phyloP scores from a whole-genome alignment of 2,329 filamentous ascomycete species.

The Fusarium sp. region DNA sequence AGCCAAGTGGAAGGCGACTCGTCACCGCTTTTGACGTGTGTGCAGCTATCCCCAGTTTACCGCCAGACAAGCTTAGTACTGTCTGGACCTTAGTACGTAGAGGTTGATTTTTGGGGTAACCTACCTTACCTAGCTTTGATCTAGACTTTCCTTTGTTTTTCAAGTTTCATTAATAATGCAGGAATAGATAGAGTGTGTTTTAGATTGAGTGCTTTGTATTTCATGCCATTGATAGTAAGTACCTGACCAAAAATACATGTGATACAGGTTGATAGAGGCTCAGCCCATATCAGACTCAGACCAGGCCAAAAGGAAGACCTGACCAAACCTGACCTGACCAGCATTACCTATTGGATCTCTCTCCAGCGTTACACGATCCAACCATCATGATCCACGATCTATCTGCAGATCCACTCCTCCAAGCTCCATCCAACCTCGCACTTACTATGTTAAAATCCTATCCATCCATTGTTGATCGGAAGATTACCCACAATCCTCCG shows the following conservation, averaged over 20 bases:
- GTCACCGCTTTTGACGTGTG: slow-evolving; percentile 43
- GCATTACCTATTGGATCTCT: slow-evolving; percentile 19
- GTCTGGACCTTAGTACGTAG: neutral
- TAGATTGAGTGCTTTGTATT: neutral
- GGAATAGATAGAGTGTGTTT: neutral
- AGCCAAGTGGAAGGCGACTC: slow-evolving; percentile 36
- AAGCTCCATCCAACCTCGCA: slow-evolving; percentile 28
- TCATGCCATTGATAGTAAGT: neutral
- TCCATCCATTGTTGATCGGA: slow-evolving; percentile 23
- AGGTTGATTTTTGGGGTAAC: neutral
- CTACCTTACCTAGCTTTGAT: neutral
- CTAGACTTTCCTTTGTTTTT: neutral
- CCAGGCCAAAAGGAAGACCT: slow-evolving; percentile 7
- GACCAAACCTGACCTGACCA: slow-evolving; percentile 8
- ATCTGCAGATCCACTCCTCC: slow-evolving; percentile 35
- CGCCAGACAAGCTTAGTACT: slow-evolving; percentile 2
- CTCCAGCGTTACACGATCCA: slow-evolving; percentile 34
- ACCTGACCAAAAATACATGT: neutral
- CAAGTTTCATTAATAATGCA: neutral
- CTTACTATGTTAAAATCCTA: slow-evolving; percentile 8
- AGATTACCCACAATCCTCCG: slow-evolving; percentile 30
- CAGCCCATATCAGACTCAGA: slow-evolving; percentile 18
- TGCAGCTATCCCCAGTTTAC: slow-evolving; percentile 12
- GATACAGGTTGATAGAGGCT: neutral
- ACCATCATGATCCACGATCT: slow-evolving; percentile 40